phyloP scores from a whole-genome alignment of 768 basidiomycete species.

The Xerocomellus intermedius region DNA sequence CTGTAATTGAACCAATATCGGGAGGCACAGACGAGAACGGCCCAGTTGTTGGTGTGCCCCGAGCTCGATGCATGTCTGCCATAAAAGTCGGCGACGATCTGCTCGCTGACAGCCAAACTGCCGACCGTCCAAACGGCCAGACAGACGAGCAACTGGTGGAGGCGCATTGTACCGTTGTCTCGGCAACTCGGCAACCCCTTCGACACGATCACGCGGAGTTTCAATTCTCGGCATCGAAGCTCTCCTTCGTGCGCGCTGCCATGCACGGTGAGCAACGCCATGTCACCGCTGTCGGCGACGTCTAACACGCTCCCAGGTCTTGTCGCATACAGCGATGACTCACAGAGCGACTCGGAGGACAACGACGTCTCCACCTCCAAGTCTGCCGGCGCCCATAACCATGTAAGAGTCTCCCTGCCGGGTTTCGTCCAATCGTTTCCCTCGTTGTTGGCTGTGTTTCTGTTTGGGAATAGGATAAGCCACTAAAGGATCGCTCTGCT shows the following conservation, averaged over 20 bases:
- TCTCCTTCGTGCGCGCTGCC: slow-evolving; percentile 12
- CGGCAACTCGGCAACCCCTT: slow-evolving; percentile 29
- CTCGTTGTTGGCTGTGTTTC: slow-evolving; percentile 63
- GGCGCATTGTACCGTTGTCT: slow-evolving; percentile 21
- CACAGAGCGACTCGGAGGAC: slow-evolving; percentile 56
- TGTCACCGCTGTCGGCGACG: neutral
- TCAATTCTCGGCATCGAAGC: slow-evolving; percentile 12
- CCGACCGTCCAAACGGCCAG: slow-evolving; percentile 37
- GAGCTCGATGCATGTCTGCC: slow-evolving; percentile 35
- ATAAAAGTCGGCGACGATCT: slow-evolving; percentile 48
- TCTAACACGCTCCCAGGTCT: slow-evolving; percentile 42
- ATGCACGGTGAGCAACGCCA: slow-evolving; percentile 30
- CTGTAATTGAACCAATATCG: slow-evolving; percentile 99
- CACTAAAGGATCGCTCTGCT: slow-evolving; percentile 36
- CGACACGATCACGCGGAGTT: slow-evolving; percentile 18
- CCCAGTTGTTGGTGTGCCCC: slow-evolving; percentile 96
- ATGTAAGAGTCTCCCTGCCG: slow-evolving; percentile 62
- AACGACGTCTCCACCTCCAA: slow-evolving; percentile 34
- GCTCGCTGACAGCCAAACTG: slow-evolving; percentile 30
- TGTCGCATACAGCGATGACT: slow-evolving; percentile 62
- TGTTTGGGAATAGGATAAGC: slow-evolving; percentile 62
- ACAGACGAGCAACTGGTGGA: slow-evolving; percentile 33
- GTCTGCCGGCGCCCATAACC: slow-evolving; percentile 25
- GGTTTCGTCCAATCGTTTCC: slow-evolving; percentile 49
- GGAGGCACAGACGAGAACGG: slow-evolving; percentile 91